phyloP scores from a whole-genome alignment of 2,329 filamentous ascomycete species.

The Macrophomina phaseolina region DNA sequence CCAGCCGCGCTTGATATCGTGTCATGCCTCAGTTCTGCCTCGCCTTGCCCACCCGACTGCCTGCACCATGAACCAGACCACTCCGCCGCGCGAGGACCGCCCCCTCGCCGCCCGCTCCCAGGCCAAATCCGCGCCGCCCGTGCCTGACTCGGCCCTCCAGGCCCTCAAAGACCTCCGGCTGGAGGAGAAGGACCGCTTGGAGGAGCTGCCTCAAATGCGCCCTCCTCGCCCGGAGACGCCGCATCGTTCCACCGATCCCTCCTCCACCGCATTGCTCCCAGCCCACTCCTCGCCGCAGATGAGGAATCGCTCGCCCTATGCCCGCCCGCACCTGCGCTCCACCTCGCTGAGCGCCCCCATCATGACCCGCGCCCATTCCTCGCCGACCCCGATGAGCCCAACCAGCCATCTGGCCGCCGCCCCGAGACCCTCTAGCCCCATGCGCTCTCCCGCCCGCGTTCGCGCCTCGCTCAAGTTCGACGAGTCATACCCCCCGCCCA shows the following conservation, averaged over 20 bases:
- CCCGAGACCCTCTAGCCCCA: slow-evolving; percentile 44
- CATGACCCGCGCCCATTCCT: slow-evolving; percentile 56
- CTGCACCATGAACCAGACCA: slow-evolving; percentile 15
- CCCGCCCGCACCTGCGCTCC: slow-evolving; percentile 53
- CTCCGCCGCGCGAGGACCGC: background rate
- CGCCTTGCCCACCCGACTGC: background rate
- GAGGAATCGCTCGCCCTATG: slow-evolving; percentile 56
- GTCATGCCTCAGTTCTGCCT: slow-evolving; percentile 24
- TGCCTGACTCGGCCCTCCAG: slow-evolving; percentile 20
- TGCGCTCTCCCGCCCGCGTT: slow-evolving; percentile 51
- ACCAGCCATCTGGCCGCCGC: slow-evolving; percentile 42
- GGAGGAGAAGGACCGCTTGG: slow-evolving; percentile 21
- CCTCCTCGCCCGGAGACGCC: slow-evolving; percentile 41
- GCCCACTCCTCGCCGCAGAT: slow-evolving; percentile 40
- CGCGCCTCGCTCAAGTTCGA: slow-evolving; percentile 47
- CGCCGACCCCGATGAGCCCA: slow-evolving; percentile 49
- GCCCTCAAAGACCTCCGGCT: slow-evolving; percentile 17
- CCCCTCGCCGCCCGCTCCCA: slow-evolving; percentile 9
- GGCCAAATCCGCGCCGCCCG: slow-evolving; percentile 18
- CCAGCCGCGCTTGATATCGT: slow-evolving; percentile 25
- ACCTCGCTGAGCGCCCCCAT: slow-evolving; percentile 52
- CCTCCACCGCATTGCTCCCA: slow-evolving; percentile 36
- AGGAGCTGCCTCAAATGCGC: slow-evolving; percentile 22
- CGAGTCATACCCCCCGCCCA: slow-evolving; percentile 33
- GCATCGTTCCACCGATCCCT: slow-evolving; percentile 47